Base-by-base conservation (phyloP, 164 flowering plant species). In the Platanus orientalis region DNA sequence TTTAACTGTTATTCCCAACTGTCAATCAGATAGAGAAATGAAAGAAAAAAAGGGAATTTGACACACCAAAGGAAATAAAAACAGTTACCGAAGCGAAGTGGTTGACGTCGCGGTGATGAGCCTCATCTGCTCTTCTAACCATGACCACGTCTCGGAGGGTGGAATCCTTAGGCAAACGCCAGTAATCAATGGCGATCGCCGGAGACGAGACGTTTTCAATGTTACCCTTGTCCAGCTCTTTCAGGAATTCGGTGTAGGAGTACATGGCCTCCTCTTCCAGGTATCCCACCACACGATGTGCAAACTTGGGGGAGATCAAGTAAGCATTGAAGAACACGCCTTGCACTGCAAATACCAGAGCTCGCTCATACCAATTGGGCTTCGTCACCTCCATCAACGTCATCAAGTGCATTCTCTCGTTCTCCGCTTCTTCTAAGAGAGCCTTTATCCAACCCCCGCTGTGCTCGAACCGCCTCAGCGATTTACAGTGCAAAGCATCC, bases 391-490 rank as follows among this genome's bases (percentile, higher is more conserved):
- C 49, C 49, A 45, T 45, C 2, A 45, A 45, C 3, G 93, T 83
- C 93, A 85, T 83, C 13, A 87, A 83, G 61, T 87, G 93, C 93
- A 87, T 85, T 27, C 93, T 44, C 71, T 87, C 93, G 29, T 87
- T 87, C 71, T 87, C 93, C 0, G 93, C 93, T 69, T 87, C 93
- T 62, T 87, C 93, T 0, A 87, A 58, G 20, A 85, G 72, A 10
- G 90, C 79, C 50, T 80, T 87, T 67, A 87, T 85, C 93, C 93
- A 87, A 0, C 93, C 93, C 1, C 90, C 88, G 48, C 90, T 85
- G 63, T 81, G 93, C 73, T 87, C 88, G 48, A 87, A 85, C 7
- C 81, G 76, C 69, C 93, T 45, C 10, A 87, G 67, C 0, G 90
- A 87, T 57, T 82, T 79, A 72, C 75, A 82, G 69, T 87, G 93